Evolutionary conservation across 2,329 filamentous ascomycete species (phyloP).

Genomic region (Microdochium trichocladiopsis): DNA sequence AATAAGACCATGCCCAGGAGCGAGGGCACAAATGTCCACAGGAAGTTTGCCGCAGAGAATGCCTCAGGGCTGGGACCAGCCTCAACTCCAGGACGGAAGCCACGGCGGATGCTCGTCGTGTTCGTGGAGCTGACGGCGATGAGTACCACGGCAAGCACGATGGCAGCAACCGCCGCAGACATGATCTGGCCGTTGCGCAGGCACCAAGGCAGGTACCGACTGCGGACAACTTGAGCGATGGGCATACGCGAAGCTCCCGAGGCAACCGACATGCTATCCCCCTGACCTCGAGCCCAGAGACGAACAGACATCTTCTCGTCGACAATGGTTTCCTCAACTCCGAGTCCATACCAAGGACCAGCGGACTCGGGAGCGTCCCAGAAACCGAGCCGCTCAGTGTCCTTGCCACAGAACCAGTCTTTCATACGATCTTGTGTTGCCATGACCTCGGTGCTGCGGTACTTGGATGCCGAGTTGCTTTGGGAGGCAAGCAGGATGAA

Average conservation of each 20-base stretch:
- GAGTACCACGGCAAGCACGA: slow-evolving; percentile 71
- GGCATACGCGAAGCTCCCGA: slow-evolving; percentile 33
- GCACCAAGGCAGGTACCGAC: slow-evolving; percentile 71
- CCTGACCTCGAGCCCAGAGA: slow-evolving; percentile 18
- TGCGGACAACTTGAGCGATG: slow-evolving; percentile 33
- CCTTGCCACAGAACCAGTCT: slow-evolving; percentile 42
- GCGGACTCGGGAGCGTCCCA: slow-evolving; percentile 56
- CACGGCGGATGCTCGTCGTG: slow-evolving; percentile 53
- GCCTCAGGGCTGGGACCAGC: slow-evolving; percentile 53
- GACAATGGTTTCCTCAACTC: slow-evolving; percentile 15
- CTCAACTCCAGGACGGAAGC: slow-evolving; percentile 64
- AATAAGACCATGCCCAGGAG: slow-evolving; percentile 61
- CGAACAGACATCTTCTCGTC: slow-evolving; percentile 13
- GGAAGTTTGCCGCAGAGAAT: slow-evolving; percentile 82
- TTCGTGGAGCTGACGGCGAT: slow-evolving; percentile 74
- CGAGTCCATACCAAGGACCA: slow-evolving; percentile 60
- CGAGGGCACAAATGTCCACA: slow-evolving; percentile 72
- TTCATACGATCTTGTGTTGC: slow-evolving; percentile 42
- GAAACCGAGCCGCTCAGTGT: slow-evolving; percentile 72
- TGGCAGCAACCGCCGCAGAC: slow-evolving; percentile 52
- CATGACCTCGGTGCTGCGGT: slow-evolving; percentile 60
- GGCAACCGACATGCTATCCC: slow-evolving; percentile 12
- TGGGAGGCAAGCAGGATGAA: slow-evolving; percentile 70
- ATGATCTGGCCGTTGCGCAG: slow-evolving; percentile 61
- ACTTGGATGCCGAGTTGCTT: slow-evolving; percentile 71